Base-by-base conservation (phyloP, 2,329 filamentous ascomycete genomes). In the Xylaria sp. region DNA sequence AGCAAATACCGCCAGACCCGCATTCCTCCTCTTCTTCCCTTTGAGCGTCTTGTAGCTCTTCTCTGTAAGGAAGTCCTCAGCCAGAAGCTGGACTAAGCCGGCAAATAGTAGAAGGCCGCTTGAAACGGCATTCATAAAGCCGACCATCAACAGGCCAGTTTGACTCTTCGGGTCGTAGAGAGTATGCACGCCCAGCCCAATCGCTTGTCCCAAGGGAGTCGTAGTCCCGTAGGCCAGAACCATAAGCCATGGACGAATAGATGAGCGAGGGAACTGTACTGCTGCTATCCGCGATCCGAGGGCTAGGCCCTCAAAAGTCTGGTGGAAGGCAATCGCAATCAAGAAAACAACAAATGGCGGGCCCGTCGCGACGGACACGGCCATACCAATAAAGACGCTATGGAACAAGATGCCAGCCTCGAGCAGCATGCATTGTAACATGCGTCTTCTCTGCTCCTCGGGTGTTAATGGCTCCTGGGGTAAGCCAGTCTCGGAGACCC, bases 231-330 rank as follows among this genome's bases (percentile, higher is more conserved):
- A 94, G 1, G 91, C 90, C 14, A 94, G 81, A 1, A 92, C 91
- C 91, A 94, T 93, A 8, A 93, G 84, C 91, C 91, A 97, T 0
- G 96, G 95, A 56, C 92, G 92, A 1, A 88, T 81, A 0, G 92
- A 95, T 2, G 86, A 86, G 21, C 86, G 86, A 0, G 92, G 88
- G 75, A 98, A 97, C 78, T 91, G 89, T 32, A 97, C 89, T 9
- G 92, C 91, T 0, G 93, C 92, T 74, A 97, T 97, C 66, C 93
- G 91, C 51, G 92, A 92, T 6, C 93, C 93, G 4, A 97, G 87
- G 0, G 93, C 93, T 14, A 97, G 89, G 1, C 93, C 93, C 81
- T 97, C 93, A 72, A 97, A 97, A 0, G 92, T 93, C 81, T 97
- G 92, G 76, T 96, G 93, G 79, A 95, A 94, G 71, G 88, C 89